Evolutionary conservation across 805 yeast genomes (phyloP), one percentile per base, ranked within the genome.

Genomic region (Scheffersomyces spartinae): DNA sequence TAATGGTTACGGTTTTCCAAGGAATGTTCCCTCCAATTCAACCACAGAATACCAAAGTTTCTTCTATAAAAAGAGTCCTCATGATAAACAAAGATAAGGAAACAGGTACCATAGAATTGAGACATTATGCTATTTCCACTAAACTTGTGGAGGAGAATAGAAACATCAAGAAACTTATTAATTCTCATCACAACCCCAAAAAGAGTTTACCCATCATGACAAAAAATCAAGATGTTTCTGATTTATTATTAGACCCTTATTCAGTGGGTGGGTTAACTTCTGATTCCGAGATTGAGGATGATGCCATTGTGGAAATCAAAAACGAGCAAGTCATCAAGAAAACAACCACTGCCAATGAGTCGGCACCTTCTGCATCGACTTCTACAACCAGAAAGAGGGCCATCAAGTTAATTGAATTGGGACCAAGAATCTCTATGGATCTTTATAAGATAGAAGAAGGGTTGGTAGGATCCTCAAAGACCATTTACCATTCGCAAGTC

Each of bases 11-110:
- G 3, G 74, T 85, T 60, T 83, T 91, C 57, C 98, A 91, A 55
- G 85, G 84, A 55, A 74, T 91, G 72, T 83, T 88, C 51, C 99
- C 98, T 5, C 83, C 98, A 12, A 77, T 91, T 37, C 78, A 84
- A 31, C 96, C 95, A 3, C 83, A 83, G 36, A 55, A 61, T 30
- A 80, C 93, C 11, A 74, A 74, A 36, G 76, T 91, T 17, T 58
- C 61, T 23, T 60, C 79, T 1, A 85, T 91, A 27, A 78, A 74
- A 42, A 68, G 98, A 43, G 97, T 91, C 12, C 58, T 91, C 41
- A 67, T 91, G 70, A 56, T 91, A 29, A 77, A 79, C 48, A 80
- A 75, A 43, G 79, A 75, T 43, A 60, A 66, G 16, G 74, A 69
- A 30, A 71, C 83, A 2, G 86, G 80, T 5, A 65, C 64, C 18